These are phyloP conservation scores for Mytilinidion resinicola DNA, from an alignment of 495 filamentous ascomycete species.

Conservation along the genomic window DNA sequence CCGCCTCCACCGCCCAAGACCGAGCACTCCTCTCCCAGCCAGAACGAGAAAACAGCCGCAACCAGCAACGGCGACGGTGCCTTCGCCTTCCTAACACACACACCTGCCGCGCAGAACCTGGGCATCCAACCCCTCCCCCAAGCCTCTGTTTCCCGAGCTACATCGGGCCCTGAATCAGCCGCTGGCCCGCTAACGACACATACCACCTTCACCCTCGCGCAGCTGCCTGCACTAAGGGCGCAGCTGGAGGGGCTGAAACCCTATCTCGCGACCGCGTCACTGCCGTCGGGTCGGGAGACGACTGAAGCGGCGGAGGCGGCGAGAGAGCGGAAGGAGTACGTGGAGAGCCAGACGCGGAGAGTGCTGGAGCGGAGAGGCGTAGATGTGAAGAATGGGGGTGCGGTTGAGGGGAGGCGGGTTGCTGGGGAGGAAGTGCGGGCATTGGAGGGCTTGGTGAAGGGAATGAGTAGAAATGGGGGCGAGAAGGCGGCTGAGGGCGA, in stretches of 20 bases:
- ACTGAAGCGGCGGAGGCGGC: conserved; percentile 16
- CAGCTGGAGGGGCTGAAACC: conserved; percentile 58
- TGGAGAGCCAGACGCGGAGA: conserved; percentile 34
- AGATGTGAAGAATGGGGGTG: conserved; percentile 23
- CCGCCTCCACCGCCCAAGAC: conserved; percentile 10
- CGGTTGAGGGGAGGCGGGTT: conserved; percentile 24
- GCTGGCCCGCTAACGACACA: conserved; percentile 58
- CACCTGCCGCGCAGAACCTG: conserved; percentile 41
- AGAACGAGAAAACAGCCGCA: not conserved
- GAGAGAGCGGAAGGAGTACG: conserved; percentile 31
- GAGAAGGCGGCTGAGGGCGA: conserved; percentile 9
- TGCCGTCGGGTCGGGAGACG: conserved; percentile 18
- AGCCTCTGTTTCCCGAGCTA: conserved; percentile 6
- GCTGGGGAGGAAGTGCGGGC: conserved; percentile 33
- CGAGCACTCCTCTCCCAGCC: conserved; percentile 1
- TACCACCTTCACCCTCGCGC: conserved; percentile 70
- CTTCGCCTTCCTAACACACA: conserved; percentile 50
- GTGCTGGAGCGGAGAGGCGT: conserved; percentile 32
- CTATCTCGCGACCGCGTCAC: conserved; percentile 21
- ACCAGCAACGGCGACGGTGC: conserved; percentile 21
- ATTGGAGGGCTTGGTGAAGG: conserved; percentile 32
- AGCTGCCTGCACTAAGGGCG: conserved; percentile 69
- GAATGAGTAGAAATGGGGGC: conserved; percentile 9
- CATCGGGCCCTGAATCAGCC: not conserved
- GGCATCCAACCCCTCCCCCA: conserved; percentile 33